These are phyloP conservation scores for Lentinula edodes DNA, from an alignment of 768 basidiomycete species.

Conservation along the genomic window DNA sequence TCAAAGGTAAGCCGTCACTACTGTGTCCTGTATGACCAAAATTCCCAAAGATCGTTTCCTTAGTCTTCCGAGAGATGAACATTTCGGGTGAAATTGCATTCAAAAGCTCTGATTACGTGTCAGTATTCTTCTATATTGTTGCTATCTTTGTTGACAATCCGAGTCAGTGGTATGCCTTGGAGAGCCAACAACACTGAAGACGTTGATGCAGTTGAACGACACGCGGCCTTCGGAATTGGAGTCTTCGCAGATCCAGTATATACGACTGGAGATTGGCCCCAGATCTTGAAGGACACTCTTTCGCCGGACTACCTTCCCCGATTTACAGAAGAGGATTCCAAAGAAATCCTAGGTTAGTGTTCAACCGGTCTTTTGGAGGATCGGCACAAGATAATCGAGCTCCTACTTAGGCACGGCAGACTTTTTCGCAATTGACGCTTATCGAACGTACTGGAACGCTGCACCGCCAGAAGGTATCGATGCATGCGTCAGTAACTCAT, in stretches of 20 bases:
- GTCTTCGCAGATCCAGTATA: conserved; percentile 45
- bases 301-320: conserved; percentile 41
- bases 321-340: conserved; percentile 40
- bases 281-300: conserved; percentile 41
- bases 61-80: conserved; percentile 40
- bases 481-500: conserved; percentile 35
- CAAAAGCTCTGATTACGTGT: conserved; percentile 51
- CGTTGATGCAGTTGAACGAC: conserved; percentile 38
- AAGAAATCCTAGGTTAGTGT: conserved; percentile 32
- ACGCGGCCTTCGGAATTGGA: conserved; percentile 46
- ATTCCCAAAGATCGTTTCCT: not conserved
- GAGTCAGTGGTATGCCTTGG: conserved; percentile 39
- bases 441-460: conserved; percentile 32
- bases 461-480: conserved; percentile 40
- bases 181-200: conserved; percentile 39
- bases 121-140: conserved; percentile 5
- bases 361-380: not conserved
- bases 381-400: not conserved
- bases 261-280: conserved; percentile 48
- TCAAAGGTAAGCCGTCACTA: conserved; percentile 29
- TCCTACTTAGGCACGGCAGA: conserved; percentile 38
- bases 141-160: not conserved
- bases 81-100: conserved; percentile 49
- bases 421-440: conserved; percentile 49
- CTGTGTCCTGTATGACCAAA: no score